Evolutionary conservation across 495 filamentous ascomycete genomes (phyloP), one percentile per base, ranked within the genome.

Genomic region (Penicillium lividum): DNA sequence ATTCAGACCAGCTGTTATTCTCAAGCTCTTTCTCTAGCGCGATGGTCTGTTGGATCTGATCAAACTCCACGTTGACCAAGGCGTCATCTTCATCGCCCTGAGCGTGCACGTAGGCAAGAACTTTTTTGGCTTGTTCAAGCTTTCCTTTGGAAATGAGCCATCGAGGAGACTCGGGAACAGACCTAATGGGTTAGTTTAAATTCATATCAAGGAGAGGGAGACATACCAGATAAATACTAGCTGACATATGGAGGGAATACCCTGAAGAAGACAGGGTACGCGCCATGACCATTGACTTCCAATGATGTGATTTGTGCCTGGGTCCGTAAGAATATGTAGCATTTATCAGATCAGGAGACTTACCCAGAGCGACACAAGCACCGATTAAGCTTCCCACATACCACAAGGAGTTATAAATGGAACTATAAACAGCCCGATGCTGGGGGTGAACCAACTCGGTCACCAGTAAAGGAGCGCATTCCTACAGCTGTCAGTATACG

Each of bases 371-470:
- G 30, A 64, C 61, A 25, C 66, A 67, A 28, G 62, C 78, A 42
- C 57, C 56, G 7, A 51, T 66, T 66, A 76, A 69, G 34, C 81
- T 74, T 53, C 84, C 85, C 80, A 87, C 64, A 81, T 77, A 67
- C 81, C 61, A 64, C 34, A 64, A 36, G 15, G 53, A 82, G 72
- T 89, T 88, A 67, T 88, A 89, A 38, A 88, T 81, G 27, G 83
- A 82, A 42, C 83, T 87, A 66, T 88, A 80, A 63, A 83, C 76
- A 34, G 80, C 85, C 71, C 85, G 85, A 54, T 88, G 85, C 68
- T 88, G 85, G 43, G 86, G 83, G 61, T 88, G 85, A 42, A 79
- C 80, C 49, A 89, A 68, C 72, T 89, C 86, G 31, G 84, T 84
- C 40, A 88, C 77, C 53, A 89, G 71, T 61, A 88, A 78, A 45